Conservation (phyloP, 495 filamentous ascomycete genomes). For the Trypethelium eluteriae region DNA sequence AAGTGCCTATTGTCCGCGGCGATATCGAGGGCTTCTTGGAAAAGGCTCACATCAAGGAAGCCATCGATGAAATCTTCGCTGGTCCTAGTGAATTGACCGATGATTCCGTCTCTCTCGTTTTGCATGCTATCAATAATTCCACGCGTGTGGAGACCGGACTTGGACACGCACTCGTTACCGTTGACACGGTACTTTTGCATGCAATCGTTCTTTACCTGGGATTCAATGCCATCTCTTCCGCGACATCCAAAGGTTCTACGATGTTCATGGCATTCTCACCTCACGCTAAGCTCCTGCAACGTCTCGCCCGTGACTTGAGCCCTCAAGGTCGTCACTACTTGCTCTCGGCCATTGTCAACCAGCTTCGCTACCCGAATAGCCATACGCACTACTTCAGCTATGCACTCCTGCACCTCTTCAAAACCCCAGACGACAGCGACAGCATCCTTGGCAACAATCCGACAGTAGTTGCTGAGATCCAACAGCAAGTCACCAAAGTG, state of each 20-base stretch:
- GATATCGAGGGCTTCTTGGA: conserved; percentile 53
- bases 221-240: conserved; percentile 53
- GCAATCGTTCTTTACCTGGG: conserved; percentile 79
- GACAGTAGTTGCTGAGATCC: conserved; percentile 58
- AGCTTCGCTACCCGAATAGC: conserved; percentile 81
- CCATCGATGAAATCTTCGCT: conserved; percentile 59
- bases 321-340: conserved; percentile 82
- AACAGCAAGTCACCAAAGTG: conserved; percentile 81
- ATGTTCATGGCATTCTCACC: conserved; percentile 62
- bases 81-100: conserved; percentile 49
- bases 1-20: conserved; percentile 53
- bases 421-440: conserved; percentile 48
- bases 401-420: conserved; percentile 79
- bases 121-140: conserved; percentile 54
- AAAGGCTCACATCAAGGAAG: conserved; percentile 55
- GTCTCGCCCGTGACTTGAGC: conserved; percentile 61
- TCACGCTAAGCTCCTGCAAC: conserved; percentile 67
- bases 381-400: conserved; percentile 92
- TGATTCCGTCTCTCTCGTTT: conserved; percentile 57
- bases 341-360: conserved; percentile 75
- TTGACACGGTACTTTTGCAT: conserved; percentile 67
- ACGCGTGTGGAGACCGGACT: conserved; percentile 49
- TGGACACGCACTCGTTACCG: conserved; percentile 51
- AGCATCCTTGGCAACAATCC: background rate
- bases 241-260: conserved; percentile 51